A percentile compares a stretch with the other conserved stretches of the same genome.
phyloP scores from a whole-genome alignment of 2,329 filamentous ascomycete species.

The Penicillium hesseltinei region DNA sequence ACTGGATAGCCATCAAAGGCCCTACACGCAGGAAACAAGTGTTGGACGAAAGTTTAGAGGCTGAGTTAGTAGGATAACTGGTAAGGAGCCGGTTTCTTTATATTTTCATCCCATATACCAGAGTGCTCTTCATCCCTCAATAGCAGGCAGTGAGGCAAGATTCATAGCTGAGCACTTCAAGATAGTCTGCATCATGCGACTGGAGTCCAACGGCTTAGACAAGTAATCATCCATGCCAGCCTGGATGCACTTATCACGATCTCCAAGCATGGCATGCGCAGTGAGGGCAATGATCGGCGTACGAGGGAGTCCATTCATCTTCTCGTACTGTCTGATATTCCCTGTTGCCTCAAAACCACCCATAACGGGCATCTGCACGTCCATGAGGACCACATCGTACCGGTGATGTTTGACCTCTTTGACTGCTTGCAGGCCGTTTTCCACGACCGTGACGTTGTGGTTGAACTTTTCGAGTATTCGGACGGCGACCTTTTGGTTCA shows the following conservation, averaged over 20 bases:
- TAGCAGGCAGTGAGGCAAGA: slow-evolving; percentile 10
- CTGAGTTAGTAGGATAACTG: too few relatives aligned
- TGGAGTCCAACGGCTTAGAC: slow-evolving; percentile 87
- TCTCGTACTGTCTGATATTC: slow-evolving; percentile 88
- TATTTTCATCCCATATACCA: not conserved
- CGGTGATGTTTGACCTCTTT: slow-evolving; percentile 74
- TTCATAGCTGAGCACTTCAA: slow-evolving; percentile 21
- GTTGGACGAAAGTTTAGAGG: too few relatives aligned
- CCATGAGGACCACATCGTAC: slow-evolving; percentile 94
- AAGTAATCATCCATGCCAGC: slow-evolving; percentile 98
- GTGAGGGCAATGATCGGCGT: slow-evolving; percentile 92
- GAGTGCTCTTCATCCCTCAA: not conserved
- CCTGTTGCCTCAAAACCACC: slow-evolving; percentile 91
- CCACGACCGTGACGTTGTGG: slow-evolving; percentile 62
- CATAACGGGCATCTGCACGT: slow-evolving; percentile 97
- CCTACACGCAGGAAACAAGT: too few relatives aligned
- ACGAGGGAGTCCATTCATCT: slow-evolving; percentile 67
- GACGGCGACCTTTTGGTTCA: slow-evolving; percentile 89
- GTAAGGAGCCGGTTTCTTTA: not conserved
- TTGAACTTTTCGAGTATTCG: slow-evolving; percentile 96
- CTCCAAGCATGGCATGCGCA: slow-evolving; percentile 93
- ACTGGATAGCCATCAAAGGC: not conserved
- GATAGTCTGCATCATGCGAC: slow-evolving; percentile 66
- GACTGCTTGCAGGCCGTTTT: slow-evolving; percentile 72
- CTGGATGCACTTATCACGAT: slow-evolving; percentile 90